Evolutionary conservation across 2,329 filamentous ascomycete species (phyloP).

Genomic region (Diplodia sapinea): DNA sequence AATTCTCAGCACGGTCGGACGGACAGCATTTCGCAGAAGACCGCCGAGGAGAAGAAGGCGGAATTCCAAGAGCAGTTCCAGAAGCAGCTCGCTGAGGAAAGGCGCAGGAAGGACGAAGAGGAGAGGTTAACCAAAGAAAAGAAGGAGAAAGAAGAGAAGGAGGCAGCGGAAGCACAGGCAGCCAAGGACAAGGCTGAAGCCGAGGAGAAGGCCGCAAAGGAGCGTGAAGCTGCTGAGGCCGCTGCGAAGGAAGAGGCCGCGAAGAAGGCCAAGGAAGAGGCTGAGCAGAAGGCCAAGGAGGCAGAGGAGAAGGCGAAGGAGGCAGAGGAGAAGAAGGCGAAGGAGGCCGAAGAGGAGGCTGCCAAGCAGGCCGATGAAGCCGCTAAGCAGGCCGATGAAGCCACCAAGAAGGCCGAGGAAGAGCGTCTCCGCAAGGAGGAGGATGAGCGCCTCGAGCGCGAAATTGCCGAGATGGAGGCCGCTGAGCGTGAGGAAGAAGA

Average conservation of each 20-base stretch:
- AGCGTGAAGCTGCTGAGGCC: slow-evolving; percentile 55
- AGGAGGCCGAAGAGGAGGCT: slow-evolving; percentile 40
- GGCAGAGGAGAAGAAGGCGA: slow-evolving; percentile 38
- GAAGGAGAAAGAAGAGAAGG: slow-evolving; percentile 55
- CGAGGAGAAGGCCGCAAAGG: slow-evolving; percentile 47
- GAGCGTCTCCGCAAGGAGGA: slow-evolving; percentile 50
- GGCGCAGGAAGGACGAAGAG: slow-evolving; percentile 52
- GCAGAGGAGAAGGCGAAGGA: slow-evolving; percentile 49
- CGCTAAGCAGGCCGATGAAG: slow-evolving; percentile 34
- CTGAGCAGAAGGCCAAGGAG: slow-evolving; percentile 32
- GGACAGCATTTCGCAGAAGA: slow-evolving; percentile 74
- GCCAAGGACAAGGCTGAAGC: slow-evolving; percentile 54
- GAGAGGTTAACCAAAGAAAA: slow-evolving; percentile 49
- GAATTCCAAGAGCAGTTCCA: slow-evolving; percentile 73
- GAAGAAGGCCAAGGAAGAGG: slow-evolving; percentile 41
- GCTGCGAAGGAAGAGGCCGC: slow-evolving; percentile 53
- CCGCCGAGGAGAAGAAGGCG: slow-evolving; percentile 71
- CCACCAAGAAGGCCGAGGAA: slow-evolving; percentile 35
- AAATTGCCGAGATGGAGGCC: slow-evolving; percentile 68
- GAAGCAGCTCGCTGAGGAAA: slow-evolving; percentile 50
- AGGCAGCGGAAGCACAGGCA: slow-evolving; percentile 56
- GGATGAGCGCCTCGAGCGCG: slow-evolving; percentile 57
- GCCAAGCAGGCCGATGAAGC: slow-evolving; percentile 33
- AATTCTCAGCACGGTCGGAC: slow-evolving; percentile 70
- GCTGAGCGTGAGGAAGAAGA: slow-evolving; percentile 61